Percentiles rank a stretch among this genome's conserved stretches.
Evolutionary conservation across 2,329 filamentous ascomycete genomes (phyloP).

Genomic region (Gaeumannomyces sp.): DNA sequence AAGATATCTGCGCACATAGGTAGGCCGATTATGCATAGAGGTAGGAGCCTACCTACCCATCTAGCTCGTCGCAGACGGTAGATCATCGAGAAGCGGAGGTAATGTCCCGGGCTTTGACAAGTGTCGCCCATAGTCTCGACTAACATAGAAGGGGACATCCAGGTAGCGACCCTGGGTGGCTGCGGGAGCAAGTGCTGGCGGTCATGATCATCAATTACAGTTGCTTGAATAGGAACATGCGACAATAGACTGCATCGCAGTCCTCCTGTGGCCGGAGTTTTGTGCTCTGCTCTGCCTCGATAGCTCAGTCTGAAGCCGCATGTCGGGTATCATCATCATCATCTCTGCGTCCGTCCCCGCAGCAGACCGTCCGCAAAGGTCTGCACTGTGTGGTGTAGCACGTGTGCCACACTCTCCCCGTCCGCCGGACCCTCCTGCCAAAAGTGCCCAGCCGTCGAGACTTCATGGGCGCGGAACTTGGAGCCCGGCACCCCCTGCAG

Average conservation of each 20-base stretch:
- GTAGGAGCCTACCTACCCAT: too few species aligned
- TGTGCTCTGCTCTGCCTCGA: neutral
- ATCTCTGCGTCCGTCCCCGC: neutral
- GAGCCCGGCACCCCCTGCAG: constrained; percentile 35
- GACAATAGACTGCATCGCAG: neutral
- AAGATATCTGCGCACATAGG: too few species aligned
- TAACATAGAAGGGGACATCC: neutral
- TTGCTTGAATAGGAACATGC: neutral
- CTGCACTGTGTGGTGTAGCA: constrained; percentile 26
- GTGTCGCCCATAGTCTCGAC: too few species aligned
- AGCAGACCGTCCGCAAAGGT: constrained; percentile 23
- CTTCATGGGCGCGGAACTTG: constrained; percentile 34
- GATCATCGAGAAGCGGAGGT: neutral
- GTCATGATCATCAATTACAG: neutral
- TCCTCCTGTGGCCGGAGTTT: neutral
- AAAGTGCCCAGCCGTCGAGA: constrained; percentile 47
- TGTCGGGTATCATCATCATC: neutral
- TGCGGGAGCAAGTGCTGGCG: neutral
- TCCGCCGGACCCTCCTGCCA: constrained; percentile 40
- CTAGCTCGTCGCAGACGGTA: neutral
- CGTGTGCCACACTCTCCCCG: constrained; percentile 18
- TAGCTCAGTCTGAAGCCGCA: neutral
- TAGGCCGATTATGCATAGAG: too few species aligned
- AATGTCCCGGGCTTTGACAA: too few species aligned
- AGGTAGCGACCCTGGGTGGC: neutral